Evolutionary conservation across 2,329 filamentous ascomycete genomes (phyloP), one percentile per base, ranked within the genome.

Genomic region (Alternaria sp.): DNA sequence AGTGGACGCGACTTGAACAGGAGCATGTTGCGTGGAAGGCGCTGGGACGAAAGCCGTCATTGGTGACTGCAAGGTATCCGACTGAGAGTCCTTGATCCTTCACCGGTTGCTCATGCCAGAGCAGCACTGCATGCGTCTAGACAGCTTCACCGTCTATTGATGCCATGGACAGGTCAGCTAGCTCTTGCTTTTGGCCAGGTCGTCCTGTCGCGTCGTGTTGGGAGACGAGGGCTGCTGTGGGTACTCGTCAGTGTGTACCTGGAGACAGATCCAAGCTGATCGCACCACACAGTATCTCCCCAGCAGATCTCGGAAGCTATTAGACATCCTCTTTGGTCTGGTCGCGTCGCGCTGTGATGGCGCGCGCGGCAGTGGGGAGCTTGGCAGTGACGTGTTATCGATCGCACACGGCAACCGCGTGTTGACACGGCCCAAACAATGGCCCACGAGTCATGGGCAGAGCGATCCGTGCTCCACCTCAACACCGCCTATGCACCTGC

Each of bases 401-500:
- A 65, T 60, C 60, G 54, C 60, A 54, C 66, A 57, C 59, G 65
- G 70, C 72, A 76, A 75, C 72, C 36, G 68, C 60, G 57, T 59
- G 76, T 77, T 77, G 69, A 76, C 72, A 64, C 65, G 69, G 73
- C 62, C 43, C 75, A 63, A 63, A 63, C 61, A 63, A 23, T 59
- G 46, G 19, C 45, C 21, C 26, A 10, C 57, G 61, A 60, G 68
- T 75, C 55, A 49, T 74, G 74, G 52, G 65, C 72, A 59, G 67
- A 64, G 67, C 64, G 57, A 54, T 36, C 59, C 54, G 70, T 67
- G 68, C 67, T 50, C 57, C 57, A 45, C 44, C 46, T 62, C 50
- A 59, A 59, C 61, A 66, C 43, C 62, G 54, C 55, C 73, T 52
- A 79, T 78, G 76, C 73, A 75, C 69, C 69, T 73, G 58, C 64